Evolutionary conservation across 805 yeast genomes (phyloP).

Genomic region (Candida germanica): DNA sequence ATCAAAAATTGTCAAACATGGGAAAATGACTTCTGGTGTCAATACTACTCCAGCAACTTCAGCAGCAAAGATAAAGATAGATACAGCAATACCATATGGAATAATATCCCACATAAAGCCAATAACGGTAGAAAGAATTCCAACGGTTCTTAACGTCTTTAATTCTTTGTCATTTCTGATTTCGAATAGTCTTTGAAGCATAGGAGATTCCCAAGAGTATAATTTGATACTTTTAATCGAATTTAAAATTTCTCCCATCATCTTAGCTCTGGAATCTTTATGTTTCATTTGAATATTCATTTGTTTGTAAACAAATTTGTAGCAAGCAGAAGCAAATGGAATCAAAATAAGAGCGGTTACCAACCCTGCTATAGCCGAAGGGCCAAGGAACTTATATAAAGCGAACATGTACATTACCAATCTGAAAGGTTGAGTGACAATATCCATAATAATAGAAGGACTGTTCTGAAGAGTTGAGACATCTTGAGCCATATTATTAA

Average conservation of each 20-base stretch:
- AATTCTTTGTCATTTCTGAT: conserved; percentile 38
- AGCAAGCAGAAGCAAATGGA: conserved; percentile 27
- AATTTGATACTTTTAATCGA: conserved; percentile 39
- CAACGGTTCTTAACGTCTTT: conserved; percentile 24
- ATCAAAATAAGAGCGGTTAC: conserved; percentile 28
- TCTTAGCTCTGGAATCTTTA: conserved; percentile 35
- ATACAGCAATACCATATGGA: conserved; percentile 35
- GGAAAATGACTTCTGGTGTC: conserved; percentile 37
- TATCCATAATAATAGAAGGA: conserved; percentile 17
- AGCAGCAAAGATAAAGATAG: conserved; percentile 30
- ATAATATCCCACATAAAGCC: conserved; percentile 36
- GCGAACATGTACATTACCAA: conserved; percentile 26
- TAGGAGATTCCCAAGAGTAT: conserved; percentile 42
- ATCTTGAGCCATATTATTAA: conserved; percentile 33
- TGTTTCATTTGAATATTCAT: conserved; percentile 22
- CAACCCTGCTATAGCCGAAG: conserved; percentile 37
- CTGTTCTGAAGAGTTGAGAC: conserved; percentile 16
- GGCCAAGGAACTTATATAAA: conserved; percentile 32
- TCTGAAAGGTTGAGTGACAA: conserved; percentile 23
- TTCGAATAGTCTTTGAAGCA: conserved; percentile 28
- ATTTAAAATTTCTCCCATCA: conserved; percentile 36
- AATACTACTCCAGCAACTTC: conserved; percentile 21
- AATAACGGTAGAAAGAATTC: conserved; percentile 30
- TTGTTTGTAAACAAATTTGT: conserved; percentile 12
- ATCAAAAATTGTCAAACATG: conserved; percentile 38